These are phyloP conservation scores for Nicotiana rustica DNA, from an alignment of 305 asterid genomes.

Conservation along the genomic window DNA sequence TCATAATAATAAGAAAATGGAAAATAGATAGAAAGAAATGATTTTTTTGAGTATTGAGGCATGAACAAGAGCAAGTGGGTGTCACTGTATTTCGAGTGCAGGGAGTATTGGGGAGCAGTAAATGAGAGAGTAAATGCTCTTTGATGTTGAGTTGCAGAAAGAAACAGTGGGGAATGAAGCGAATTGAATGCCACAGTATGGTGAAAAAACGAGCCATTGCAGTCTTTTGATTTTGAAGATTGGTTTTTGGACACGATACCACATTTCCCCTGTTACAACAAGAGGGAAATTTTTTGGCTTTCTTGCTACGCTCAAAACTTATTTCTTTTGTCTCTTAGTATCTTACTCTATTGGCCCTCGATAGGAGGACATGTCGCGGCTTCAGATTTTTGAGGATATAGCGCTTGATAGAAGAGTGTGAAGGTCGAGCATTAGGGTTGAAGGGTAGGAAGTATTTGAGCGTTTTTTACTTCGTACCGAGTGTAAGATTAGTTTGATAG, in stretches of 20 bases:
- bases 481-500: too few species aligned
- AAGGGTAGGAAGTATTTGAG: too few species aligned
- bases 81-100: not conserved
- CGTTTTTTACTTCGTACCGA: too few species aligned
- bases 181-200: slow-evolving; percentile 26
- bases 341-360: too few species aligned
- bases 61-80: not conserved
- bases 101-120: not conserved
- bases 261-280: not conserved
- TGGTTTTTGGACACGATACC: slow-evolving; percentile 5
- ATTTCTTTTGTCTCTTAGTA: not conserved
- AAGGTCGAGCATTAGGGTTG: too few species aligned
- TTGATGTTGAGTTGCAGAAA: slow-evolving; percentile 8
- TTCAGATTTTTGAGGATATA: too few species aligned
- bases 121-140: slow-evolving; percentile 28
- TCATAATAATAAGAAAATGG: not conserved
- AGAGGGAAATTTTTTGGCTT: not conserved
- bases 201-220: slow-evolving; percentile 49
- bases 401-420: too few species aligned
- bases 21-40: not conserved
- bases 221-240: not conserved
- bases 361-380: too few species aligned
- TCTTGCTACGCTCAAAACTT: not conserved
- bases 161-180: slow-evolving; percentile 11
- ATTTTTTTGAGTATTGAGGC: not conserved